These are phyloP conservation scores for Nicotiana noctiflora DNA, from an alignment of 257 asterid species.

Conservation along the genomic window DNA sequence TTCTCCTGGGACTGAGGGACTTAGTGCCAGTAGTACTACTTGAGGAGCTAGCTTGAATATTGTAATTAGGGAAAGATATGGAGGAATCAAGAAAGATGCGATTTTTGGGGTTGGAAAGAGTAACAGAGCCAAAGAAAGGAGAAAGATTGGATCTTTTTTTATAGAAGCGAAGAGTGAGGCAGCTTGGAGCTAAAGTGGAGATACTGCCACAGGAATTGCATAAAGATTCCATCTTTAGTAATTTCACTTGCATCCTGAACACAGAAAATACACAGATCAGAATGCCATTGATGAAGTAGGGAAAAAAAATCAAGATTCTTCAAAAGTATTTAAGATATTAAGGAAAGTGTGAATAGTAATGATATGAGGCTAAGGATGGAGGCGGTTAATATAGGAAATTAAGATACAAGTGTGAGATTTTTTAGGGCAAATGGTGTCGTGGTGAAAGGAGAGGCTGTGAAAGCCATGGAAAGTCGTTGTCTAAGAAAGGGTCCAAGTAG, in stretches of 20 bases:
- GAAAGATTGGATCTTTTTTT: slow-evolving; percentile 1
- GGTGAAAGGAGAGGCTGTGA: neutral
- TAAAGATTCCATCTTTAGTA: slow-evolving; percentile 1
- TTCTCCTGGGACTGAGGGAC: slow-evolving; percentile 26
- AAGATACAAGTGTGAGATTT: neutral
- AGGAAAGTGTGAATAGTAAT: neutral
- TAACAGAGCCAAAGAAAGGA: neutral
- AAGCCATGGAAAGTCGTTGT: neutral
- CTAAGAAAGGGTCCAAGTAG: neutral
- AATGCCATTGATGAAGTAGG: slow-evolving; percentile 1
- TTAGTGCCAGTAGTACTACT: slow-evolving; percentile 10
- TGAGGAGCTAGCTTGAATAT: neutral
- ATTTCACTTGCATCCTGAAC: slow-evolving; percentile 5
- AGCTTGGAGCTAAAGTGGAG: slow-evolving; percentile 2
- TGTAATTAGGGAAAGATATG: neutral
- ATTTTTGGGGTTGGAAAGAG: neutral
- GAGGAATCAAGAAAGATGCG: slow-evolving; percentile 5
- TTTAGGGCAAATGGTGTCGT: neutral
- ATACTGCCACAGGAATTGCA: neutral
- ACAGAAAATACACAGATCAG: neutral
- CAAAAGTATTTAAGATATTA: neutral
- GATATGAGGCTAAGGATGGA: neutral
- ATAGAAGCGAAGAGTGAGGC: neutral
- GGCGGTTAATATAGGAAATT: neutral
- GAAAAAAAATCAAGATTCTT: neutral